These are phyloP conservation scores for Aspergillus taichungensis DNA, from an alignment of 495 filamentous ascomycete species.

Conservation along the genomic window DNA sequence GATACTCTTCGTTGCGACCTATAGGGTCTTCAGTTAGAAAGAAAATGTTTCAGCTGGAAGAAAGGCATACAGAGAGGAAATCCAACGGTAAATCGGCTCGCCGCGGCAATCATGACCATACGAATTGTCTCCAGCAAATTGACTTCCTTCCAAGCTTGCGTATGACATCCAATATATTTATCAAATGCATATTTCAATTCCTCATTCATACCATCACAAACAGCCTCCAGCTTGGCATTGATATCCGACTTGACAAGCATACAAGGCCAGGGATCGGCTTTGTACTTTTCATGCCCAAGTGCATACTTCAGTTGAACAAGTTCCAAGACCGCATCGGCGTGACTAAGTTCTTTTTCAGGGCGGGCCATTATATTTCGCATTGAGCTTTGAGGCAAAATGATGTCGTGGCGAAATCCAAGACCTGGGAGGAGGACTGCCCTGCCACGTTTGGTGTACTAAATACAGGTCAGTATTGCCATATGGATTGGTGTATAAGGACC, in stretches of 20 bases:
- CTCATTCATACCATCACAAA: slow-evolving; percentile 17
- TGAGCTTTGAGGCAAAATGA: slow-evolving; percentile 19
- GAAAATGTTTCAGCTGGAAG: not conserved
- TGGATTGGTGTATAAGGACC: too few species aligned
- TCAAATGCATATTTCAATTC: slow-evolving; percentile 19
- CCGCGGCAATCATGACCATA: slow-evolving; percentile 21
- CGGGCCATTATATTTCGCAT: slow-evolving; percentile 16
- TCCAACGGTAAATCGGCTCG: slow-evolving; percentile 33
- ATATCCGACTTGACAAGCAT: slow-evolving; percentile 16
- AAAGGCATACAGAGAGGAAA: slow-evolving; percentile 22
- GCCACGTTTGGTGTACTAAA: slow-evolving; percentile 2
- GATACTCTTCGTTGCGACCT: slow-evolving; percentile 21
- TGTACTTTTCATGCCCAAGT: slow-evolving; percentile 15
- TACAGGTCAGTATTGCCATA: too few species aligned
- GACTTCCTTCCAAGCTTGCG: slow-evolving; percentile 18
- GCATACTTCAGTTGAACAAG: slow-evolving; percentile 16
- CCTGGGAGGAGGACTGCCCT: slow-evolving; percentile 26
- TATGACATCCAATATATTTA: slow-evolving; percentile 17
- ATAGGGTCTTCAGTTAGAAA: not conserved
- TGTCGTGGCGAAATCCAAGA: slow-evolving; percentile 20
- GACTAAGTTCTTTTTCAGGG: slow-evolving; percentile 17
- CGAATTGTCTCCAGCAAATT: slow-evolving; percentile 20
- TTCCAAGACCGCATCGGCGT: slow-evolving; percentile 17
- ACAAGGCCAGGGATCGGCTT: slow-evolving; percentile 16
- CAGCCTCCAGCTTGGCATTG: slow-evolving; percentile 10